Base-by-base conservation (phyloP, 2,329 filamentous ascomycete species). In the Ophiostoma novo-ulmi region DNA sequence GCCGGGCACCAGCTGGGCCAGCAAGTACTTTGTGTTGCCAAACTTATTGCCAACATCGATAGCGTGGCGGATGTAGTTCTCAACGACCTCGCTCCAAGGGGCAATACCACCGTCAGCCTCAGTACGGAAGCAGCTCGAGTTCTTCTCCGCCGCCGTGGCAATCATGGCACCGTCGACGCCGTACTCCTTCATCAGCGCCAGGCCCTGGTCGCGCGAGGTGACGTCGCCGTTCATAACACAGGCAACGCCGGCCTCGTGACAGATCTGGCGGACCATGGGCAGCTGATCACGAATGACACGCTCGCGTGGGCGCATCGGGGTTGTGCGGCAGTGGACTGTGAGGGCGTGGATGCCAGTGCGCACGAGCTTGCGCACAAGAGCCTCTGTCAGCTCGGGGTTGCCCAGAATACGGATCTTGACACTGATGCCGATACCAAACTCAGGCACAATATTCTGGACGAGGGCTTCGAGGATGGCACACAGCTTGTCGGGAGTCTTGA, bases 201-300 rank as follows among this genome's bases (percentile, higher is more conserved):
- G 77, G 0, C 89, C 94, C 72, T 97, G 84, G 68, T 92, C 90
- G 70, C 91, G 87, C 52, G 84, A 87, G 70, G 85, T 87, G 0
- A 99, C 93, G 76, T 99, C 95, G 67, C 95, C 95, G 77, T 99
- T 99, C 89, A 98, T 94, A 58, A 98, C 81, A 77, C 94, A 97
- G 10, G 94, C 93, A 2, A 99, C 93, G 38, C 94, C 94, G 13
- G 89, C 89, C 74, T 93, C 89, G 73, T 86, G 89, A 77, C 95
- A 99, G 1, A 97, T 84, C 5, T 88, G 83, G 0, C 87, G 90
- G 66, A 99, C 85, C 91, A 97, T 97, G 71, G 85, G 85, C 72
- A 99, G 83, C 80, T 97, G 94, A 35, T 89, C 89, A 22, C 95
- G 87, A 71, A 98, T 93, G 2, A 94, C 95, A 35, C 88, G 86